Evolutionary conservation across 140 eudicot species (phyloP).

Genomic region (Anethum foeniculum): DNA sequence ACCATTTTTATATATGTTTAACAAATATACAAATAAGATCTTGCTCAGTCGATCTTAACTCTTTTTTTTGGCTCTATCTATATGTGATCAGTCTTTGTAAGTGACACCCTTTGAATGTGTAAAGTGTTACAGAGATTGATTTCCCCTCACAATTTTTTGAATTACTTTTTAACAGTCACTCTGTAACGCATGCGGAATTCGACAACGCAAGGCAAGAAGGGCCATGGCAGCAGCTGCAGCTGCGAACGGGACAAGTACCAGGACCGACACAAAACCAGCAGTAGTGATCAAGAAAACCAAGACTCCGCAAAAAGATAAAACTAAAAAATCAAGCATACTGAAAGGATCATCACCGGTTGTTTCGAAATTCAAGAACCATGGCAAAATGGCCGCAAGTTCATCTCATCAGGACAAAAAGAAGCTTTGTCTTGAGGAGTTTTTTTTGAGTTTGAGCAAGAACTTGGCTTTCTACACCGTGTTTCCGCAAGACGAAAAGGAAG

Average conservation of each 20-base stretch:
- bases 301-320: slow-evolving; percentile 35
- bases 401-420: slow-evolving; percentile 26
- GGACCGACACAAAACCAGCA: slow-evolving; percentile 25
- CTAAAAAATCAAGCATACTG: slow-evolving; percentile 1
- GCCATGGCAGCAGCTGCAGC: slow-evolving; percentile 72
- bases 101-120: not conserved
- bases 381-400: slow-evolving; percentile 11
- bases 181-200: slow-evolving; percentile 96
- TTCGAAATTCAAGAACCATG: slow-evolving; percentile 42
- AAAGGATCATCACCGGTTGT: slow-evolving; percentile 16
- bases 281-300: slow-evolving; percentile 37
- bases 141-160: not conserved
- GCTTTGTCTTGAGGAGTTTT: slow-evolving; percentile 57
- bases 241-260: slow-evolving; percentile 18
- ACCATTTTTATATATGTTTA: no score
- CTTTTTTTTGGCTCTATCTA: not conserved
- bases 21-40: not conserved
- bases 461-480: slow-evolving; percentile 53
- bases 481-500: slow-evolving; percentile 95
- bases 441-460: slow-evolving; percentile 55
- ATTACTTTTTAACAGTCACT: slow-evolving; percentile 44
- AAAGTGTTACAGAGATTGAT: not conserved
- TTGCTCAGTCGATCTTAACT: not conserved
- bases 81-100: not conserved
- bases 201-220: slow-evolving; percentile 88